Percentiles rank a stretch among this genome's conserved stretches.
Evolutionary conservation across 306 rosid species (phyloP).

Genomic region (Prunus davidiana): DNA sequence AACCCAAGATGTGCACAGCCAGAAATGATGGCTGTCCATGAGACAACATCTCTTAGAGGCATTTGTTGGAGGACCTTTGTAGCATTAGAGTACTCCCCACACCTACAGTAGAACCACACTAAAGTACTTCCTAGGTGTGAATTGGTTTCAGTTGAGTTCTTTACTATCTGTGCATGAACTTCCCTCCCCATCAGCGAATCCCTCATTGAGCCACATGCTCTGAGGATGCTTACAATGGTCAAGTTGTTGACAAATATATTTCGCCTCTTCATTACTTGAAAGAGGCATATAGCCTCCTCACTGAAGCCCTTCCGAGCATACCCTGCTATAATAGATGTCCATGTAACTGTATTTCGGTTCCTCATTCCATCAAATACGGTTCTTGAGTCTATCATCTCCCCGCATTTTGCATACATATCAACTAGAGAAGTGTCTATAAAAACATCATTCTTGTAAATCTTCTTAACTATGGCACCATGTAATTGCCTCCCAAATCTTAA

Average conservation of each 20-base stretch:
- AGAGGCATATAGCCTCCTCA: slow-evolving; percentile 64
- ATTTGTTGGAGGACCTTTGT: slow-evolving; percentile 60
- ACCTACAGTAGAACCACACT: slow-evolving; percentile 93
- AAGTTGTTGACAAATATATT: slow-evolving; percentile 50
- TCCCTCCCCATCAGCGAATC: slow-evolving; percentile 59
- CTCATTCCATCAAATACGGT: slow-evolving; percentile 66
- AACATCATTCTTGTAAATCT: slow-evolving; percentile 60
- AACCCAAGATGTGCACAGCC: slow-evolving; percentile 65
- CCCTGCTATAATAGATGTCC: slow-evolving; percentile 94
- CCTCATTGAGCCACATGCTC: slow-evolving; percentile 77
- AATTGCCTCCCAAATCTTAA: slow-evolving; percentile 68
- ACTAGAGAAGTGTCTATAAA: slow-evolving; percentile 76
- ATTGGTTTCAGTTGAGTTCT: slow-evolving; percentile 37
- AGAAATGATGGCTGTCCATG: slow-evolving; percentile 95
- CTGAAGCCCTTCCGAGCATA: slow-evolving; percentile 76
- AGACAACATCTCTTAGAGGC: slow-evolving; percentile 80
- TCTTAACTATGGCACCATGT: slow-evolving; percentile 69
- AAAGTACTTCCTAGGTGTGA: slow-evolving; percentile 62
- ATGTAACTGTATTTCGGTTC: slow-evolving; percentile 74
- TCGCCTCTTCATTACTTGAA: slow-evolving; percentile 63
- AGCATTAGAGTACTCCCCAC: slow-evolving; percentile 61
- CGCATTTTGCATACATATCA: slow-evolving; percentile 92
- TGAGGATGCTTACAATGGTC: slow-evolving; percentile 66
- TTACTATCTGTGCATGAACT: slow-evolving; percentile 74
- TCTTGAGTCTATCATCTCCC: slow-evolving; percentile 58